Base-by-base conservation (phyloP, 2,329 filamentous ascomycete species). In the Fusarium sp. region DNA sequence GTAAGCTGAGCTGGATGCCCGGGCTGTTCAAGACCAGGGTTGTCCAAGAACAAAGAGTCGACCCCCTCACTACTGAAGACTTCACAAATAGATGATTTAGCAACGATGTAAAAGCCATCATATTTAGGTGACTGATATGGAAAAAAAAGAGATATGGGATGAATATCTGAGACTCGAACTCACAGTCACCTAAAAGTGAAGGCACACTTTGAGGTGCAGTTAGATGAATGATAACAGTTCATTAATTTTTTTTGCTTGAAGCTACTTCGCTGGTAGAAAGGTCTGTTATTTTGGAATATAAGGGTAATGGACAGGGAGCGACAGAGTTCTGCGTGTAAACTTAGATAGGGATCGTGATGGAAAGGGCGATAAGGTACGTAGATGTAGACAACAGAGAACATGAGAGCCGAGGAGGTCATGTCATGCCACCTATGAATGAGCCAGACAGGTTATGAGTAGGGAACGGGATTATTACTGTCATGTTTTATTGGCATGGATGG, bases 211-310 rank as follows among this genome's bases (percentile, higher is more conserved):
- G 3, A 12, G 9, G 41, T 23, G 15, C 10, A 30, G 30, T 11
- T 30, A 30, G 23, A 23, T 23, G 23, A 23, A 23, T 23, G 23
- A n/a, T 20, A 20, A 20, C 20, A 20, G 20, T 20, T 20, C 20
- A 20, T 20, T 20, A 3, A 3, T 20, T 20, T 20, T 20, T 20
- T 23, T 23, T 23, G 23, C 23, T 23, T 23, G 1, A 30, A 8
- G 42, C 18, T 36, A 46, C 20, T 45, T 45, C 51, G 30, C 28
- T 73, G 60, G 42, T 13, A 38, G 37, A 6, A 12, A 2, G 6
- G 10, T 6, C 0, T n/a, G 38, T 57, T 49, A 36, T 11, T 65
- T 44, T 37, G 15, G 33, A 37, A 61, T 33, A 61, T 15, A 20
- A 15, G 12, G 33, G 13, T 36, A 46, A 12, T 15, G 3, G 42